phyloP scores from a whole-genome alignment of 805 yeast genomes.

The Blastobotrys terrestris region DNA sequence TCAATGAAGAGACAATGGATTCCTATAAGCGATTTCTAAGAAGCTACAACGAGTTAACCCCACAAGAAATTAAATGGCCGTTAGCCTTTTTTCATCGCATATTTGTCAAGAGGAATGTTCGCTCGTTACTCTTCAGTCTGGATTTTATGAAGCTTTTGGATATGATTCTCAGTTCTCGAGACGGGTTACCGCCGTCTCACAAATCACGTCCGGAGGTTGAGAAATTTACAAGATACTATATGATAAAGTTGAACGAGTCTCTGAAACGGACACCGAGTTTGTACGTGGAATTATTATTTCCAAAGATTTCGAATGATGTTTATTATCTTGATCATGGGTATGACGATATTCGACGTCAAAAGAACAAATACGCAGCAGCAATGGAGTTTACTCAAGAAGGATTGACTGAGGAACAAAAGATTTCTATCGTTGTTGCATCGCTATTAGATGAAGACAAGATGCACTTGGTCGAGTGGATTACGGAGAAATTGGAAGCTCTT shows the following conservation, averaged over 20 bases:
- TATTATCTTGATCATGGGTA: conserved; percentile 61
- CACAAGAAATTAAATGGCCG: conserved; percentile 54
- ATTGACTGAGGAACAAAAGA: conserved; percentile 40
- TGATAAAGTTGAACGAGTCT: conserved; percentile 49
- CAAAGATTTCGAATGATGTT: conserved; percentile 42
- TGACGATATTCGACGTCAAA: conserved; percentile 25
- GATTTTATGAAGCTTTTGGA: conserved; percentile 64
- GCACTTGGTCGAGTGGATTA: conserved; percentile 40
- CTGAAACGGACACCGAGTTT: conserved; percentile 47
- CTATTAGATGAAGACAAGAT: conserved; percentile 41
- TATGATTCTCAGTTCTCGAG: conserved; percentile 37
- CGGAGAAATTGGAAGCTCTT: conserved; percentile 21
- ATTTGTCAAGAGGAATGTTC: conserved; percentile 56
- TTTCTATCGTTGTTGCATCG: conserved; percentile 46
- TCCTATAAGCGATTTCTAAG: conserved; percentile 59
- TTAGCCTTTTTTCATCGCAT: conserved; percentile 66
- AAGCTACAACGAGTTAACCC: conserved; percentile 55
- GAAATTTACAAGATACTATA: conserved; percentile 57
- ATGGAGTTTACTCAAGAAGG: conserved; percentile 27
- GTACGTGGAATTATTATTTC: conserved; percentile 61
- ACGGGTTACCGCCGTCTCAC: conserved; percentile 40
- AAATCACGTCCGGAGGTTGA: conserved; percentile 53
- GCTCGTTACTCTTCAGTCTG: conserved; percentile 54
- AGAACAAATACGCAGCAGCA: conserved; percentile 15
- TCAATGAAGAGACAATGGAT: conserved; percentile 55